These are phyloP conservation scores for Penicillium arizonense DNA, from an alignment of 495 filamentous ascomycete genomes.

Conservation along the genomic window DNA sequence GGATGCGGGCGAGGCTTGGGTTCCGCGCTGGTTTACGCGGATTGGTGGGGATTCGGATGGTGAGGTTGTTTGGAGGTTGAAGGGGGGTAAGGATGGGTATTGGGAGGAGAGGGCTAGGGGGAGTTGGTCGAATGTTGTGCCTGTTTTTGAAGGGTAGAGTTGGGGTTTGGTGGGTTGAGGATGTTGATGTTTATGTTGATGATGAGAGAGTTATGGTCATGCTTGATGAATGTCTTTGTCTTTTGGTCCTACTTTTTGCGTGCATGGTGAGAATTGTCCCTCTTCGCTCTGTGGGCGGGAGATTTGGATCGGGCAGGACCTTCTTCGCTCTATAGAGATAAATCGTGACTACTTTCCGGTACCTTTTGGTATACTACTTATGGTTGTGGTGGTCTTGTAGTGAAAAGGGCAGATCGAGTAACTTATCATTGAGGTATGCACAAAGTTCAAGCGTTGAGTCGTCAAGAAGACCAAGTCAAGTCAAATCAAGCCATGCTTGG, in stretches of 20 bases:
- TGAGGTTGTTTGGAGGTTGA: constrained; percentile 80
- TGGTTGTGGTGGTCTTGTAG: background rate
- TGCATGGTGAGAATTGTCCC: too few species aligned
- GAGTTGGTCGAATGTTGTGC: constrained; percentile 66
- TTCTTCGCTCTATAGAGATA: constrained; percentile 13
- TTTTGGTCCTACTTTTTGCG: background rate
- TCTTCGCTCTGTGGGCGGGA: background rate
- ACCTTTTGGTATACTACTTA: background rate
- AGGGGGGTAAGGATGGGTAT: constrained; percentile 78
- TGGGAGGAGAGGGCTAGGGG: constrained; percentile 81
- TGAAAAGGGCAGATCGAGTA: background rate
- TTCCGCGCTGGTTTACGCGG: constrained; percentile 79
- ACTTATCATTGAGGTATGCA: background rate
- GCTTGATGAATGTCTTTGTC: background rate
- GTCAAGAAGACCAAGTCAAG: background rate
- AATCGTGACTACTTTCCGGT: background rate
- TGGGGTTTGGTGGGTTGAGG: background rate
- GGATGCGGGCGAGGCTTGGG: constrained; percentile 63
- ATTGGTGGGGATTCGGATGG: constrained; percentile 51
- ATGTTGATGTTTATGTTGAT: background rate
- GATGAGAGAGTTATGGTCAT: too few species aligned
- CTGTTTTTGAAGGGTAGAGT: constrained; percentile 60
- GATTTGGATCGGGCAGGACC: constrained; percentile 4
- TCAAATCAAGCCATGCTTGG: too few species aligned
- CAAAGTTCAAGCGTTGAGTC: background rate